A percentile compares a stretch with the other conserved stretches of the same genome.
Conservation (phyloP, 1,284 basidiomycete genomes). For the Rhodotorula sp. region DNA sequence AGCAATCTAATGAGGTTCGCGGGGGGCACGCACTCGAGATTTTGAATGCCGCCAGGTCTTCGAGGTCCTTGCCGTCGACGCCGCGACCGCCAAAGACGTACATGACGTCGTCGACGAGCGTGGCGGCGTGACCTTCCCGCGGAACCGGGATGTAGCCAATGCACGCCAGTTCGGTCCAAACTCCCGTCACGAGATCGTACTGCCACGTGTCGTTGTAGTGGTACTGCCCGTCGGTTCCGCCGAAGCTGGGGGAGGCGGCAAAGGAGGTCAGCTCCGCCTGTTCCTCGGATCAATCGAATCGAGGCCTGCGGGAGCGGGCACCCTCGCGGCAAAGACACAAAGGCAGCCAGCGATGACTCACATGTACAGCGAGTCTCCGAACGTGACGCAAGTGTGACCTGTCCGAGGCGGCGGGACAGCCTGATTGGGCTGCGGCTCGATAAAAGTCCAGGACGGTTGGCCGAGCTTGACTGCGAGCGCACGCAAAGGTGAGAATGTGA, state of each 20-base stretch:
- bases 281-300: neutral
- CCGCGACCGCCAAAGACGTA: conserved; percentile 97
- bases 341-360: conserved; percentile 51
- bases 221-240: conserved; percentile 95
- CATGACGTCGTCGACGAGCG: conserved; percentile 95
- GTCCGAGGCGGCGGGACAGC: conserved; percentile 87
- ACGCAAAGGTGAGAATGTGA: neutral
- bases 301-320: neutral
- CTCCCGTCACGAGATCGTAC: conserved; percentile 77
- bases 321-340: neutral
- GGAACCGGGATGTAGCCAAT: conserved; percentile 97
- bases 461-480: conserved; percentile 54
- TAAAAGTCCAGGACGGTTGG: conserved; percentile 45
- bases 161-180: conserved; percentile 91
- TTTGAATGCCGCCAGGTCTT: conserved; percentile 94
- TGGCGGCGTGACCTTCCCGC: conserved; percentile 93
- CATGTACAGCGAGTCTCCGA: conserved; percentile 82
- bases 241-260: conserved; percentile 64
- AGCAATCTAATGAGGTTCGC: conserved; percentile 51
- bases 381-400: conserved; percentile 85
- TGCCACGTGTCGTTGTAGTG: conserved; percentile 99
- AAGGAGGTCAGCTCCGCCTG: neutral
- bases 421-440: conserved; percentile 58
- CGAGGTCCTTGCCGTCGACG: conserved; percentile 93
- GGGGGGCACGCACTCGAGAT: conserved; percentile 71